phyloP scores from a whole-genome alignment of 2,329 filamentous ascomycete genomes.

The Fonsecaea erecta region DNA sequence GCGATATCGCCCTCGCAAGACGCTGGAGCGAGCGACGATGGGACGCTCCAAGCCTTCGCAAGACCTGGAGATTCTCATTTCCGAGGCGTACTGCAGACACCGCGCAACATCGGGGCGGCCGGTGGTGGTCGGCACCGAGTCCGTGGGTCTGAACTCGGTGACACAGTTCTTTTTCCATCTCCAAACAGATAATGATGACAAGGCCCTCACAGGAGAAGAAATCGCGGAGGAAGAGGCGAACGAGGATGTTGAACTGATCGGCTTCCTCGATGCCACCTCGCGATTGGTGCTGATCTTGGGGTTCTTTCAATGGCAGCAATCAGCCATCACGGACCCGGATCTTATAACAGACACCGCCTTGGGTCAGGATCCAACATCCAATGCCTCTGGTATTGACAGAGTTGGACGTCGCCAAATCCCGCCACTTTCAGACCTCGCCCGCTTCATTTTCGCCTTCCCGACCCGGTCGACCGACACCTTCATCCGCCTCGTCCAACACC shows the following conservation, averaged over 20 bases:
- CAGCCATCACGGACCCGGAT: not conserved
- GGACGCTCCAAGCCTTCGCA: not conserved
- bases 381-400: not conserved
- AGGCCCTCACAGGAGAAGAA: not conserved
- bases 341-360: not conserved
- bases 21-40: not conserved
- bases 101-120: not conserved
- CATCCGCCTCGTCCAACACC: not conserved
- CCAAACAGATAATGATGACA: not conserved
- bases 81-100: not conserved
- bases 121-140: not conserved
- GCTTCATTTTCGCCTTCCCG: slow-evolving; percentile 7
- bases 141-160: not conserved
- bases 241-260: not conserved
- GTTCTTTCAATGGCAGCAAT: not conserved
- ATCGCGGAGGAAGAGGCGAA: not conserved
- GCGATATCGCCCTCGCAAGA: not conserved
- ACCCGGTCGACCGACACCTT: not conserved
- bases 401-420: not conserved
- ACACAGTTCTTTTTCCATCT: not conserved
- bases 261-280: not conserved
- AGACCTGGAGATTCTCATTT: not conserved
- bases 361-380: not conserved
- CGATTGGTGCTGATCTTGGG: slow-evolving; percentile 1
- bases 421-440: not conserved